Evolutionary conservation across 2,329 filamentous ascomycete genomes (phyloP).

Genomic region (Plenodomus biglobosus): DNA sequence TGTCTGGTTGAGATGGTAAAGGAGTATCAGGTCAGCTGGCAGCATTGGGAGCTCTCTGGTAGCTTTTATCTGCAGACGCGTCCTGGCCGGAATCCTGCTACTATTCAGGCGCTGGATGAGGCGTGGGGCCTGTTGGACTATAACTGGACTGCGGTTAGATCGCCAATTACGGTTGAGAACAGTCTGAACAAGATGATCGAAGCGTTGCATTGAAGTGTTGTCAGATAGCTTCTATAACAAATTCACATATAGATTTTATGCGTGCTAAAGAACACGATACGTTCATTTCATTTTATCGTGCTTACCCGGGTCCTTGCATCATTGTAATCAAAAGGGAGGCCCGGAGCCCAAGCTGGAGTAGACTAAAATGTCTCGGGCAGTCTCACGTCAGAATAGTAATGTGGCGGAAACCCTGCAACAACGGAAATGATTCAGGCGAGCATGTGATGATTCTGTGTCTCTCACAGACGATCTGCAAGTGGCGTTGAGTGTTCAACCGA

Average conservation of each 20-base stretch:
- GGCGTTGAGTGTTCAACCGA: no score
- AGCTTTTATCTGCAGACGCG: conserved; percentile 46
- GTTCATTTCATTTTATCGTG: no score
- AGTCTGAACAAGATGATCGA: conserved; percentile 38
- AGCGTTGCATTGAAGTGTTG: conserved; percentile 13
- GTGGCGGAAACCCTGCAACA: no score
- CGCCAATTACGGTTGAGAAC: conserved; percentile 35
- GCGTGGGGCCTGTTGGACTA: conserved; percentile 38
- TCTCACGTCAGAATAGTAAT: no score
- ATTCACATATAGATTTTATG: not conserved
- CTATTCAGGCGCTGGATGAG: conserved; percentile 33
- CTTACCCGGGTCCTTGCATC: no score
- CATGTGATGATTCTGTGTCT: no score
- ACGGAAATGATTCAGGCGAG: no score
- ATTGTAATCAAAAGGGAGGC: no score
- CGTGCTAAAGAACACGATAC: no score
- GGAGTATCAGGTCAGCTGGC: conserved; percentile 35
- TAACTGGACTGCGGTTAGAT: conserved; percentile 30
- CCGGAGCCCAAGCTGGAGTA: no score
- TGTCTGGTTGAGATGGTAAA: conserved; percentile 38
- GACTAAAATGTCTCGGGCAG: no score
- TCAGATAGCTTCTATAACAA: not conserved
- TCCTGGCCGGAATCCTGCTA: conserved; percentile 27
- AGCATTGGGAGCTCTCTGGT: conserved; percentile 37
- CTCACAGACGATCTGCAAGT: no score